These are phyloP conservation scores for Colletotrichum lini DNA, from an alignment of 2,329 filamentous ascomycete species.

Conservation along the genomic window DNA sequence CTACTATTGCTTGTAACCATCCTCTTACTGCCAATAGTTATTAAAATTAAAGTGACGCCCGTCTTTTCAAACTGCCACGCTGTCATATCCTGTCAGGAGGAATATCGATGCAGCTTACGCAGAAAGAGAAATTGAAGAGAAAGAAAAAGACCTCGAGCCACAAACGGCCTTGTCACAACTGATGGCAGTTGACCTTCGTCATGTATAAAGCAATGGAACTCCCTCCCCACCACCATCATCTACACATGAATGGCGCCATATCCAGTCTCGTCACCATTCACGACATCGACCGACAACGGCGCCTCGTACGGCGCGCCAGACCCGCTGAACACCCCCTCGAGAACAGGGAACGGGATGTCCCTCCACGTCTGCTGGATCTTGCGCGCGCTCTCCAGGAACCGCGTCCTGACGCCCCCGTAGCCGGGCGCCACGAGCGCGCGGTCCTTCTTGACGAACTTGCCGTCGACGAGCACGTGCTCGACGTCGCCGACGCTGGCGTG, in stretches of 20 bases:
- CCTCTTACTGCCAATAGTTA: too few species aligned
- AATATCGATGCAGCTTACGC: too few species aligned
- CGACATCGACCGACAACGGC: slow-evolving; percentile 26
- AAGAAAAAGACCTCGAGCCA: too few species aligned
- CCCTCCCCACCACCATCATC: not conserved
- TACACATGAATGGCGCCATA: slow-evolving; percentile 18
- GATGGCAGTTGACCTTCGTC: not conserved
- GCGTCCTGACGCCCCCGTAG: slow-evolving; percentile 49
- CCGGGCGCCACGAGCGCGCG: slow-evolving; percentile 51
- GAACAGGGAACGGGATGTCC: slow-evolving; percentile 47
- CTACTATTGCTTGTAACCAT: too few species aligned
- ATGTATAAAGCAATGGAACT: not conserved
- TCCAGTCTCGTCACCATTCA: slow-evolving; percentile 15
- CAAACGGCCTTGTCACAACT: too few species aligned
- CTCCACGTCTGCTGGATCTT: slow-evolving; percentile 49
- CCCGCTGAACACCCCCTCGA: slow-evolving; percentile 46
- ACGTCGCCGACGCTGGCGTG: slow-evolving; percentile 69
- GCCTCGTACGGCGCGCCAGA: slow-evolving; percentile 33
- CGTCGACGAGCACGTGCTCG: slow-evolving; percentile 64
- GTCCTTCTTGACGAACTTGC: slow-evolving; percentile 63
- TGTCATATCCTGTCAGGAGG: too few species aligned
- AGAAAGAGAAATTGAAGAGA: too few species aligned
- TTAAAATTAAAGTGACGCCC: too few species aligned
- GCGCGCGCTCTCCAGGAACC: slow-evolving; percentile 53
- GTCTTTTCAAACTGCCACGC: too few species aligned